Evolutionary conservation across 805 yeast genomes (phyloP), one percentile per base, ranked within the genome.

Genomic region (Starmerella asiatica): DNA sequence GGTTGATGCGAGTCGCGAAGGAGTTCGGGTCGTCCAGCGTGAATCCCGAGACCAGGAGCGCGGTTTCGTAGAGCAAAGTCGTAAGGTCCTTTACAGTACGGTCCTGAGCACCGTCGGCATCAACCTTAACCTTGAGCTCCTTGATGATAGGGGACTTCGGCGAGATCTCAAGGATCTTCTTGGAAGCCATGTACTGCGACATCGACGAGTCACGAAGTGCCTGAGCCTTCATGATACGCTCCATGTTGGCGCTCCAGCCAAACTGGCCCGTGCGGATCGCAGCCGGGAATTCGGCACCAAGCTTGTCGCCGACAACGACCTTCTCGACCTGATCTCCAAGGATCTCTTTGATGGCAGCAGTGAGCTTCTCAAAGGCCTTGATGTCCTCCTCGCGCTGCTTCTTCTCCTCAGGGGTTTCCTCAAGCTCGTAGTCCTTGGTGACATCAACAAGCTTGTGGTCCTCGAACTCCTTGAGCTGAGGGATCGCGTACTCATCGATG

Each of bases 171-270:
- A 91, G 84, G 61, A 91, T 91, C 79, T 91, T 91, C 85, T 91
- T 91, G 42, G 98, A 91, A 36, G 97, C 80, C 99, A 91, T 91
- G 91, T 91, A 91, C 49, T 95, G 76, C 31, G 97, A 85, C 98
- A 91, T 91, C 56, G 94, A 75, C 56, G 94, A 82, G 68, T 91
- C 98, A 73, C 97, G 85, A 60, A 91, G 73, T 57, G 99, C 98
- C 75, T 91, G 99, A 48, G 98, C 98, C 76, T 91, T 91, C 99
- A 91, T 91, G 76, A 91, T 91, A 80, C 98, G 88, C 75, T 91
- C 99, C 98, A 91, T 91, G 76, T 91, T 91, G 60, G 99, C 99
- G 55, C 98, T 91, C 99, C 99, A 91, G 66, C 99, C 98, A 67
- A 91, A 91, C 73, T 91, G 97, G 56, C 96, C 97, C 55, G 98